Conservation (phyloP, 129 eudicot species). For the Helianthus annuus region DNA sequence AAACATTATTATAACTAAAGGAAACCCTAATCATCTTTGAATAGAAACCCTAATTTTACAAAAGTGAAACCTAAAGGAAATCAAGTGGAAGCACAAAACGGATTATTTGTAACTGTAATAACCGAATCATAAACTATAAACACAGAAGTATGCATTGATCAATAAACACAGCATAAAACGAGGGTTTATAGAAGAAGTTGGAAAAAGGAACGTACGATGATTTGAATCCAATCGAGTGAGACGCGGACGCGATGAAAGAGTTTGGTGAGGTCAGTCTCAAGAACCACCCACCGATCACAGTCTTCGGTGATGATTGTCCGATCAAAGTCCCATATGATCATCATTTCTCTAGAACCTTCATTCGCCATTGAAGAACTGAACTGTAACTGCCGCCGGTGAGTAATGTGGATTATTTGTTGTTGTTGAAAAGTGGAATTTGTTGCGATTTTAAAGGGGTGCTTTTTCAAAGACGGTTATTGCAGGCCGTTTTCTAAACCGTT, state of each 20-base stretch:
- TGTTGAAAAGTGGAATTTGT: too few relatives aligned
- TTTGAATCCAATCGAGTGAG: slow-evolving; percentile 72
- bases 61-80: neutral
- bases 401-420: too few relatives aligned
- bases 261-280: slow-evolving; percentile 57
- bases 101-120: too few relatives aligned
- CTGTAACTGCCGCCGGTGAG: neutral
- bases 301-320: slow-evolving; percentile 80
- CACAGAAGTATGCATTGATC: too few relatives aligned
- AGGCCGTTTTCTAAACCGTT: too few relatives aligned
- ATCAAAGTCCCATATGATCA: slow-evolving; percentile 79
- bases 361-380: slow-evolving; percentile 17
- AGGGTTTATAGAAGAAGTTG: neutral
- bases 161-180: neutral
- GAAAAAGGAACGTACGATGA: slow-evolving; percentile 58
- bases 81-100: neutral
- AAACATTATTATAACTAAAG: too few relatives aligned
- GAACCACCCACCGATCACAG: slow-evolving; percentile 79
- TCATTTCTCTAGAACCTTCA: slow-evolving; percentile 21
- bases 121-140: too few relatives aligned
- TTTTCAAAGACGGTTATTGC: too few relatives aligned
- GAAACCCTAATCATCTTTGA: too few relatives aligned
- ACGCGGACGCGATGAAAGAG: slow-evolving; percentile 56
- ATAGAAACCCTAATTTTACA: neutral
- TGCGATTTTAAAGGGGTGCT: too few relatives aligned